Evolutionary conservation across 192 early-diverging fungal genomes (phyloP).

Genomic region (Diversispora epigaea): DNA sequence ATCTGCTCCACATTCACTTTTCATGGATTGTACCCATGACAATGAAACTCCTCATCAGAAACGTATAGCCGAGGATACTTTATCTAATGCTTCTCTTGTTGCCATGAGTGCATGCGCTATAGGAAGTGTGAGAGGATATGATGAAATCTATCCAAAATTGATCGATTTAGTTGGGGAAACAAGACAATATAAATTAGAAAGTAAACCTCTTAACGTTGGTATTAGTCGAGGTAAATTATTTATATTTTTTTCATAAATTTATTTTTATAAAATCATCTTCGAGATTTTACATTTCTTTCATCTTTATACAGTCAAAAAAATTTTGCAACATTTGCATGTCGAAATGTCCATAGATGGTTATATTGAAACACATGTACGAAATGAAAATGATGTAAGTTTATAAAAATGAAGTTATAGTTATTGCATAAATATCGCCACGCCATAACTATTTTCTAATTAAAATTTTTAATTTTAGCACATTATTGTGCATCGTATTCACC

Average conservation of each 20-base stretch:
- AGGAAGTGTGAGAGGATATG: constrained; percentile 97
- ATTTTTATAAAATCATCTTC: background rate
- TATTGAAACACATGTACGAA: constrained; percentile 93
- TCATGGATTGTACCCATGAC: constrained; percentile 99
- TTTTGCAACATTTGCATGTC: constrained; percentile 74
- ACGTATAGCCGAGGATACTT: constrained; percentile 81
- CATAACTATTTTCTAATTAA: background rate
- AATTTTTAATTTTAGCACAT: constrained; percentile 61
- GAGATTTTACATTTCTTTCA: background rate
- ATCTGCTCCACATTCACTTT: constrained; percentile 86
- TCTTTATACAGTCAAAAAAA: constrained; percentile 56
- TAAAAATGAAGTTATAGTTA: background rate
- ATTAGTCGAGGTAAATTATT: constrained; percentile 56
- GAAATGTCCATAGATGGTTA: constrained; percentile 84
- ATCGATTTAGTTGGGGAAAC: constrained; percentile 88
- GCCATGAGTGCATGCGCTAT: constrained; percentile 88
- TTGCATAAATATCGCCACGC: background rate
- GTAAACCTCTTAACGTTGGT: constrained; percentile 54
- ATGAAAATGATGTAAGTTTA: constrained; percentile 78
- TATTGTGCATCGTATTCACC: constrained; percentile 90
- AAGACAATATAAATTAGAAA: constrained; percentile 70
- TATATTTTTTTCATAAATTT: constrained; percentile 21
- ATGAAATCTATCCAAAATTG: constrained; percentile 86
- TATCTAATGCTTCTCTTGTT: constrained; percentile 89
- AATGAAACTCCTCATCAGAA: constrained; percentile 96